phyloP scores from a whole-genome alignment of 495 filamentous ascomycete genomes.

The Bathelium albidoporum region DNA sequence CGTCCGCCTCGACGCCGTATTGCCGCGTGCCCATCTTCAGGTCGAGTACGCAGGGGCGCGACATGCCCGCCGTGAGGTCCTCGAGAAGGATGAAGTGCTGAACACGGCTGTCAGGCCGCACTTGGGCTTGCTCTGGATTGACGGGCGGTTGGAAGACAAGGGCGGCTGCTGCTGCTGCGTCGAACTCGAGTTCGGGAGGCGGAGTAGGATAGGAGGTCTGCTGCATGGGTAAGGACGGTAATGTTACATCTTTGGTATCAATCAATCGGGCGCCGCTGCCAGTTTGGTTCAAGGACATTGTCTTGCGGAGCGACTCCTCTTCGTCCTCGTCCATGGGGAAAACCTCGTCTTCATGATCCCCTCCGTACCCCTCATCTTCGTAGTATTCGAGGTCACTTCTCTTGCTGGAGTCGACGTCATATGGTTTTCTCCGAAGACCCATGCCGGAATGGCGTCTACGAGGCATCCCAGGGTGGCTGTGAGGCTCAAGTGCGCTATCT shows the following conservation, averaged over 20 bases:
- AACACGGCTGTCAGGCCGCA: conserved; percentile 56
- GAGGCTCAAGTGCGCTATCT: not conserved
- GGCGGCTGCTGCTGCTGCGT: not conserved
- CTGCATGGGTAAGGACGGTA: not conserved
- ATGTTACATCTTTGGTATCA: not conserved
- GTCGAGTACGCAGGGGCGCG: conserved; percentile 89
- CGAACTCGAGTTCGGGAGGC: not conserved
- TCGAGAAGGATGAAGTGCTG: conserved; percentile 94
- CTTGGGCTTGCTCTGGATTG: conserved; percentile 75
- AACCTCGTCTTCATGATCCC: conserved; percentile 63
- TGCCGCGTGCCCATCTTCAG: conserved; percentile 99
- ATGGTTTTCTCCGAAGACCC: conserved; percentile 58
- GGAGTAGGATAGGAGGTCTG: not conserved
- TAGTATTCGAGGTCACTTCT: conserved; percentile 69
- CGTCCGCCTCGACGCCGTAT: conserved; percentile 85
- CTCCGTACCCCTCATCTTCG: conserved; percentile 77
- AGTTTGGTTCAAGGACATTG: not conserved
- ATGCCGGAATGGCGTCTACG: conserved; percentile 69
- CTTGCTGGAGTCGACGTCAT: conserved; percentile 49
- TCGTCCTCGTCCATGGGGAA: conserved; percentile 62
- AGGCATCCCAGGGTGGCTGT: conserved; percentile 5
- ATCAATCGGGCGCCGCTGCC: not conserved
- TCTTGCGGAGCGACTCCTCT: conserved; percentile 5
- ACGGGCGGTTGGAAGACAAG: conserved; percentile 32
- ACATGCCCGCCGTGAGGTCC: conserved; percentile 94